A percentile compares a stretch with the other conserved stretches of the same genome.
These are phyloP conservation scores for Candida sp. DNA, from an alignment of 1,139 yeast genomes.

Conservation along the genomic window DNA sequence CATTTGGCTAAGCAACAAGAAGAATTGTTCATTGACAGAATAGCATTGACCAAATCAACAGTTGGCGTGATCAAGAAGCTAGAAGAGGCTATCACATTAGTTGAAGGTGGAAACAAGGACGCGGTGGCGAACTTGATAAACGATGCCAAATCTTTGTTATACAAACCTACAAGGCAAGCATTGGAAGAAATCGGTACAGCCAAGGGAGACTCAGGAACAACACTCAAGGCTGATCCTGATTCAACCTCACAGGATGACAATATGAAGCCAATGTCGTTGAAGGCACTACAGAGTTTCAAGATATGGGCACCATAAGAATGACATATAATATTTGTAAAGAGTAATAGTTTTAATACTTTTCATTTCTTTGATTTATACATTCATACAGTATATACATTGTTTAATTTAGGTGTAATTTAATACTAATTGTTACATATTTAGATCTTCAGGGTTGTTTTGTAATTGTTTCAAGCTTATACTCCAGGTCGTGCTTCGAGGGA, in stretches of 20 bases:
- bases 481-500: not conserved
- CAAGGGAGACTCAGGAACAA: conserved; percentile 11
- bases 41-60: conserved; percentile 71
- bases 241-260: conserved; percentile 29
- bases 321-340: not conserved
- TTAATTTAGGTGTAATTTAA: conserved; percentile 1
- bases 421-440: not conserved
- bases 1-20: conserved; percentile 79
- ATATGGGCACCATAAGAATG: conserved; percentile 70
- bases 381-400: not conserved
- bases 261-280: conserved; percentile 75
- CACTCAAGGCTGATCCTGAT: conserved; percentile 10
- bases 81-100: conserved; percentile 39
- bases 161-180: conserved; percentile 51
- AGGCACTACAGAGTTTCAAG: conserved; percentile 83
- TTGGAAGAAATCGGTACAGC: conserved; percentile 18
- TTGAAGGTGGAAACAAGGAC: conserved; percentile 24
- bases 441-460: not conserved
- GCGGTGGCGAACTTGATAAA: conserved; percentile 32
- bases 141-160: conserved; percentile 54
- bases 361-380: not conserved
- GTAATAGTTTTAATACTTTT: not conserved
- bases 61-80: conserved; percentile 55
- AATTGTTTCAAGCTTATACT: not conserved
- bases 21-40: conserved; percentile 77